A percentile compares a stretch with the other conserved stretches of the same genome.
Evolutionary conservation across 1,139 yeast species (phyloP).

Genomic region (Suhomyces yuchorum): DNA sequence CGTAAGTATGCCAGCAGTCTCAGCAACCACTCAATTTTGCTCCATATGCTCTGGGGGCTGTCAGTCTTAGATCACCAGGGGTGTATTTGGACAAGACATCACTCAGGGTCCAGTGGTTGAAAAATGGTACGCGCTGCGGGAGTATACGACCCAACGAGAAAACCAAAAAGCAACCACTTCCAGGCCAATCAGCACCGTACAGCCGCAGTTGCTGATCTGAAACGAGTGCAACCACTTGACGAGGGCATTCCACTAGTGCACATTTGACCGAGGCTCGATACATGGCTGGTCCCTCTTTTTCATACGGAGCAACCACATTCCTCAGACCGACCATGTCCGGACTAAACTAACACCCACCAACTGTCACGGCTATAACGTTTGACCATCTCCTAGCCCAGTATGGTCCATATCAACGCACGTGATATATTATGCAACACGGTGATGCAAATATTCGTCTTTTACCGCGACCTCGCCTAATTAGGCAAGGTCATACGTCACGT

Average conservation of each 20-base stretch:
- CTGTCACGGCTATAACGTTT: too few species aligned
- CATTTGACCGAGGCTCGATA: too few species aligned
- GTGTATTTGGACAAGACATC: not conserved
- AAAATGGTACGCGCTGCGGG: not conserved
- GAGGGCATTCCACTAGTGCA: too few species aligned
- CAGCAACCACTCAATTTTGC: too few species aligned
- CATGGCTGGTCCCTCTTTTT: too few species aligned
- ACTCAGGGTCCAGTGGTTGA: not conserved
- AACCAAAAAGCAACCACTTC: not conserved
- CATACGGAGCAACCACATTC: too few species aligned
- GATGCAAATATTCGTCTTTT: not conserved
- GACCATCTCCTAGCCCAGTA: too few species aligned
- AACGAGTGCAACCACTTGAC: not conserved
- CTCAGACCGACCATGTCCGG: not conserved
- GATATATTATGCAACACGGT: not conserved
- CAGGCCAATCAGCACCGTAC: not conserved
- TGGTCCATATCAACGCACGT: not conserved
- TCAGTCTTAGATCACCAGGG: not conserved
- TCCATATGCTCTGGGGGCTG: not conserved
- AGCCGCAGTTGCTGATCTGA: not conserved
- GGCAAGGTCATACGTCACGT: conserved; percentile 4
- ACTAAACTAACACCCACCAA: too few species aligned
- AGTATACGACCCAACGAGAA: not conserved
- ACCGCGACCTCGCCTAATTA: conserved; percentile 1
- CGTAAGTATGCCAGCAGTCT: too few species aligned